A percentile compares a stretch with the other conserved stretches of the same genome.
Evolutionary conservation across 2,329 filamentous ascomycete genomes (phyloP).

Genomic region (Penicillium sp.): DNA sequence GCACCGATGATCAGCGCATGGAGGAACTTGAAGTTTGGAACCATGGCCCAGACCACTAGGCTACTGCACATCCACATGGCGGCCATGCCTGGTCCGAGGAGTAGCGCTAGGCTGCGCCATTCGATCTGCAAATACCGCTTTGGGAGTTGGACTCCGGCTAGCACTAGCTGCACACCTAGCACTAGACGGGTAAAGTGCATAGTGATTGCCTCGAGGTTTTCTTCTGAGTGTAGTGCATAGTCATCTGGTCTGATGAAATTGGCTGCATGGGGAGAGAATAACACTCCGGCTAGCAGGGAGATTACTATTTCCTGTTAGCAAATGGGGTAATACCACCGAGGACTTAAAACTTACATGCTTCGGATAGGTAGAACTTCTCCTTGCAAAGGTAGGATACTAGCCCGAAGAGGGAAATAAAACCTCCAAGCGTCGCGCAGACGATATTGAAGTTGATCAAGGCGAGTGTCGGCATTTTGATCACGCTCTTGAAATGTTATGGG

Average conservation of each 20-base stretch:
- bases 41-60: slow-evolving; percentile 71
- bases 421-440: slow-evolving; percentile 73
- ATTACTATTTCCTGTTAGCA: slow-evolving; percentile 60
- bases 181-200: slow-evolving; percentile 84
- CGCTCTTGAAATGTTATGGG: slow-evolving; percentile 4
- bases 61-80: slow-evolving; percentile 84
- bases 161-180: slow-evolving; percentile 82
- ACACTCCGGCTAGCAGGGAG: slow-evolving; percentile 72
- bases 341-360: slow-evolving; percentile 66
- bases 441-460: slow-evolving; percentile 78
- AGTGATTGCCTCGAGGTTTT: slow-evolving; percentile 68
- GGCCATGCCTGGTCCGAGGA: slow-evolving; percentile 81
- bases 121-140: slow-evolving; percentile 74
- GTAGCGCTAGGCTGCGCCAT: slow-evolving; percentile 71
- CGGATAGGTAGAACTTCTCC: slow-evolving; percentile 85
- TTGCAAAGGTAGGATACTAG: slow-evolving; percentile 87
- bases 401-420: slow-evolving; percentile 86
- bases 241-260: slow-evolving; percentile 73
- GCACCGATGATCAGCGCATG: slow-evolving; percentile 78
- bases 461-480: slow-evolving; percentile 57
- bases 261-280: slow-evolving; percentile 73
- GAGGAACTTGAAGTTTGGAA: slow-evolving; percentile 69
- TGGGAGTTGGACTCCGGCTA: slow-evolving; percentile 84
- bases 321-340: not conserved
- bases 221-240: slow-evolving; percentile 61